Conservation (phyloP, 1,139 yeast genomes). For the Taphrina populina region DNA sequence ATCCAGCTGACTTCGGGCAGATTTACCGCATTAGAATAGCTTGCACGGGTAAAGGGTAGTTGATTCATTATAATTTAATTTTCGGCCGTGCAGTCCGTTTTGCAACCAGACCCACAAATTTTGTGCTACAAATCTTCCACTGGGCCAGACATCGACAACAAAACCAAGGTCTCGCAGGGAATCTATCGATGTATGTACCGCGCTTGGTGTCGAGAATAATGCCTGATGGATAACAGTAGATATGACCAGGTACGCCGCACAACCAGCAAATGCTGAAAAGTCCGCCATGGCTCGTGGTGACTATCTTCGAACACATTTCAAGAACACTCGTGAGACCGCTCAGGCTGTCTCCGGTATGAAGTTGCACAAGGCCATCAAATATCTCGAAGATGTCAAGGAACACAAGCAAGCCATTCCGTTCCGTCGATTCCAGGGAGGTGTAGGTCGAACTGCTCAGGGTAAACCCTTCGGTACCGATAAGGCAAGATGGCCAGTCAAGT, state of each 20-base stretch:
- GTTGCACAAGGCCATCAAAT: constrained; percentile 90
- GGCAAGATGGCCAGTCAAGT: constrained; percentile 98
- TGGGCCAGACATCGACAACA: no score
- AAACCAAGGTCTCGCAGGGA: constrained; percentile 21
- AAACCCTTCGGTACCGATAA: constrained; percentile 99
- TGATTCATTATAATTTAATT: no score
- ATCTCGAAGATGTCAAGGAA: constrained; percentile 94
- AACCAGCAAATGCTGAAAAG: constrained; percentile 87
- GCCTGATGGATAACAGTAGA: constrained; percentile 14
- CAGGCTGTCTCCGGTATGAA: constrained; percentile 98
- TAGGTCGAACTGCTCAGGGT: constrained; percentile 99
- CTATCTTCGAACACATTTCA: constrained; percentile 98
- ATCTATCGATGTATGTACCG: constrained; percentile 24
- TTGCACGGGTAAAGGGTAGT: no score
- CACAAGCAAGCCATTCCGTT: constrained; percentile 99
- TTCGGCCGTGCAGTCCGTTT: no score
- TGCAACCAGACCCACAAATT: no score
- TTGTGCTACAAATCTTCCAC: no score
- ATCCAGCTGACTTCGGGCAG: no score
- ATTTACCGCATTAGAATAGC: no score
- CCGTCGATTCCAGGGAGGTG: constrained; percentile 95
- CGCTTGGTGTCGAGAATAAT: constrained; percentile 16
- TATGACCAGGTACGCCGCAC: constrained; percentile 36
- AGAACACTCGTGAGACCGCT: constrained; percentile 99
- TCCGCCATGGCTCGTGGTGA: constrained; percentile 99